These are phyloP conservation scores for Hyphopichia wangnamkhiaoensis DNA, from an alignment of 1,139 yeast species.

Conservation along the genomic window DNA sequence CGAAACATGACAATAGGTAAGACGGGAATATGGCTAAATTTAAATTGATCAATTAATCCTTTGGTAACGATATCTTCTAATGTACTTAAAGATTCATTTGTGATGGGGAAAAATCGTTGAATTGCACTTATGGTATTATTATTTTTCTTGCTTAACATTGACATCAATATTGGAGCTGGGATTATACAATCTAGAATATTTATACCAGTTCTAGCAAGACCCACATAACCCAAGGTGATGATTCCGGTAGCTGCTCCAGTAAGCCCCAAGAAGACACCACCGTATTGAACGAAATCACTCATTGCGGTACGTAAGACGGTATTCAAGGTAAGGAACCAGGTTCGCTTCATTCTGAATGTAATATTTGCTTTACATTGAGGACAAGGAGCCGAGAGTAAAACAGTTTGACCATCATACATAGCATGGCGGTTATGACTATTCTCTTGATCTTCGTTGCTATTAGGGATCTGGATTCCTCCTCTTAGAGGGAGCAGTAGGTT, in stretches of 20 bases:
- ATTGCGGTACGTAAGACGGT: slow-evolving; percentile 21
- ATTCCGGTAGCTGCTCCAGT: slow-evolving; percentile 46
- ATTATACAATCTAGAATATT: slow-evolving; percentile 40
- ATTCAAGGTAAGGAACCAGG: slow-evolving; percentile 26
- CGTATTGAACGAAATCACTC: slow-evolving; percentile 27
- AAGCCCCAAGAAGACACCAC: slow-evolving; percentile 37
- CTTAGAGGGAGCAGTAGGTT: slow-evolving; percentile 9
- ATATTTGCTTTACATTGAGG: slow-evolving; percentile 48
- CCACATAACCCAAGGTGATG: slow-evolving; percentile 43
- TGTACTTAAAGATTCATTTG: slow-evolving; percentile 26
- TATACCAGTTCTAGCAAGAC: slow-evolving; percentile 42
- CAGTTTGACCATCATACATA: slow-evolving; percentile 7
- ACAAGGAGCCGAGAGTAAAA: slow-evolving; percentile 35
- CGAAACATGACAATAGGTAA: slow-evolving; percentile 43
- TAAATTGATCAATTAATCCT: slow-evolving; percentile 41
- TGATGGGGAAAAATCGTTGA: slow-evolving; percentile 6
- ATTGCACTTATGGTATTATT: slow-evolving; percentile 1
- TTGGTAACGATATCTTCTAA: slow-evolving; percentile 35
- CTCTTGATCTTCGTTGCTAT: background rate
- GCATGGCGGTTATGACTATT: background rate
- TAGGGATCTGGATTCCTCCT: background rate
- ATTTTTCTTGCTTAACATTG: slow-evolving; percentile 24
- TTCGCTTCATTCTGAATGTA: slow-evolving; percentile 34
- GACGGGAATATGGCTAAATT: slow-evolving; percentile 41
- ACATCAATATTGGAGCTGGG: slow-evolving; percentile 36